Base-by-base conservation (phyloP, 768 basidiomycete species). In the Boletus subparvulus region DNA sequence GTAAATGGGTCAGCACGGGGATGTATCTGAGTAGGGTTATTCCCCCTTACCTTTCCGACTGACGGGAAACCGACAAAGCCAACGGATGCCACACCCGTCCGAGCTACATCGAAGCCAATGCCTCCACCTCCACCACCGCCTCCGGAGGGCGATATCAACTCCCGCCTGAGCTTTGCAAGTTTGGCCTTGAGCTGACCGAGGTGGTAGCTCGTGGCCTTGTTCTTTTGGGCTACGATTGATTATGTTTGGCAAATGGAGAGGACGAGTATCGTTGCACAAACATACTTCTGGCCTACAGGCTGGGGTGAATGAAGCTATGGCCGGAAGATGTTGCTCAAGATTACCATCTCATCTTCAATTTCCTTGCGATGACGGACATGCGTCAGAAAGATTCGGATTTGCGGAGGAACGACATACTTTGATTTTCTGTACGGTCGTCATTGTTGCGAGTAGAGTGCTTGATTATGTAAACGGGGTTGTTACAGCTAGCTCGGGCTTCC, bases 181-280 rank as follows among this genome's bases (percentile, higher is more conserved):
- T 99, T 99, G 54, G 97, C 96, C 74, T 98, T 98, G 71, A 98
- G 86, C 77, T 95, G 92, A 51, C 95, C 95, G 57, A 97, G 76
- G 78, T 96, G 94, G 74, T 95, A 95, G 77, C 92, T 93, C 63
- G 91, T 93, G 77, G 91, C 91, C 84, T 94, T 94, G 75, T 94
- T 94, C 74, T 94, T 94, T 80, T 94, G 92, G 69, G 92, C 92
- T 94, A 73, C 46, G 50, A 50, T 60, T 30, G 58, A 14, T 52
- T 54, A 45, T 19, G 54, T 61, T 61, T 48, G 60, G 54, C 42
- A 56, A 54, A 47, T 44, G 44, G 26, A 30, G 19, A 17, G 45
- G 45, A 52, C 61, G 58, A 41, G 60, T 46, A 62, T 45, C 24
- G 46, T 52, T 58, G 52, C 37, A 54, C 30, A 58, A 50, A 78